phyloP scores from a whole-genome alignment of 805 yeast species.

The Maudiozyma pseudohumilis region DNA sequence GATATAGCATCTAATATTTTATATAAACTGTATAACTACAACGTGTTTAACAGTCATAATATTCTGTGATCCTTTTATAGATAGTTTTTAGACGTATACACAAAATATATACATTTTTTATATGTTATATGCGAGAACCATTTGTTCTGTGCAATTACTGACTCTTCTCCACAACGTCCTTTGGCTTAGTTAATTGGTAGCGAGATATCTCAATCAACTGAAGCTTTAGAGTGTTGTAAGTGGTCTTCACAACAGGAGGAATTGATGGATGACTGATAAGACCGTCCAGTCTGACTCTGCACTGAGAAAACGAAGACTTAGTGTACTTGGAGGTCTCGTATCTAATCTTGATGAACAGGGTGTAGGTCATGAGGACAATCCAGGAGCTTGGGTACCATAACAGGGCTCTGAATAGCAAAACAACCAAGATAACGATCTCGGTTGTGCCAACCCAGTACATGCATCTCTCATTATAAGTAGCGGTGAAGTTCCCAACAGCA shows the following conservation, averaged over 20 bases:
- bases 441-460: conserved; percentile 50
- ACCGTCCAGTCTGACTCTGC: conserved; percentile 61
- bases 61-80: too few species aligned
- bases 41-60: too few species aligned
- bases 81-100: too few species aligned
- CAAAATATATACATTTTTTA: too few species aligned
- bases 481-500: conserved; percentile 36
- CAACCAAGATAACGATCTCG: conserved; percentile 38
- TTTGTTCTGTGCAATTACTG: not conserved
- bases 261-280: conserved; percentile 42
- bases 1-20: too few species aligned
- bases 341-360: conserved; percentile 63
- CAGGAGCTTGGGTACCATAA: conserved; percentile 57
- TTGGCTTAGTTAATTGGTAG: conserved; percentile 8
- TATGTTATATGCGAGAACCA: too few species aligned
- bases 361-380: conserved; percentile 43
- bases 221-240: conserved; percentile 7
- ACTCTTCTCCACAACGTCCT: not conserved
- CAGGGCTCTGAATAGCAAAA: conserved; percentile 42
- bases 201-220: conserved; percentile 9
- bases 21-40: too few species aligned
- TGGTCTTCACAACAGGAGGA: conserved; percentile 39
- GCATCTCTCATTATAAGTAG: conserved; percentile 47
- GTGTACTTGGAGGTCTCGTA: conserved; percentile 68
- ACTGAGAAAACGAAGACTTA: conserved; percentile 53